Evolutionary conservation across 768 basidiomycete genomes (phyloP), one percentile per base, ranked within the genome.

Genomic region (Russula emetica): DNA sequence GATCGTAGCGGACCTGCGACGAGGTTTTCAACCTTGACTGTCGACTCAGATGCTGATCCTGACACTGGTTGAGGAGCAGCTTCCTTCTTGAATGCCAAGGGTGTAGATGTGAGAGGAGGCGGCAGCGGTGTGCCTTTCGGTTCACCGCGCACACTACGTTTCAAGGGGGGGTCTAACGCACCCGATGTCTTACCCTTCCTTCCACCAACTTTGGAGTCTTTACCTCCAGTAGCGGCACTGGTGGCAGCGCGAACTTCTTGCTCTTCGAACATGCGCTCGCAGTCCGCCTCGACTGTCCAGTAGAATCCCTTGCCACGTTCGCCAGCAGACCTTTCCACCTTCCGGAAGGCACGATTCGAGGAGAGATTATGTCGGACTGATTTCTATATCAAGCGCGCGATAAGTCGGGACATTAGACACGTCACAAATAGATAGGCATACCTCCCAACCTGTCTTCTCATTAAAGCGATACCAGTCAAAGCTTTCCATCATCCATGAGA

Each of bases 291-390:
- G 36, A 97, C 79, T 22, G 89, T 88, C 95, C 95, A 98, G 67
- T 94, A 92, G 68, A 87, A 93, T 2, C 94, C 95, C 73, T 96
- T 97, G 10, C 92, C 90, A 64, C 88, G 82, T 78, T 90, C 92
- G 63, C 92, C 90, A 7, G 86, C 84, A 66, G 86, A 88, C 34
- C 92, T 82, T 63, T 94, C 91, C 73, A 92, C 81, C 75, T 98
- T 98, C 73, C 90, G 80, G 76, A 99, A 99, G 0, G 92, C 93
- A 54, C 87, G 85, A 72, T 89, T 88, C 13, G 93, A 92, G 1
- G 94, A 95, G n/a, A 99, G 76, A 72, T 94, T 95, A 71, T 98
- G 94, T 24, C 94, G 88, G 52, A 98, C 88, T 34, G 96, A 96
- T 70, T 90, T 94, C 92, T 75, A 60, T 24, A 36, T 40, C 10